Evolutionary conservation across 108 stramenopile genomes (phyloP), one percentile per base, ranked within the genome.

Genomic region (Hondaea fermentalgiana): DNA sequence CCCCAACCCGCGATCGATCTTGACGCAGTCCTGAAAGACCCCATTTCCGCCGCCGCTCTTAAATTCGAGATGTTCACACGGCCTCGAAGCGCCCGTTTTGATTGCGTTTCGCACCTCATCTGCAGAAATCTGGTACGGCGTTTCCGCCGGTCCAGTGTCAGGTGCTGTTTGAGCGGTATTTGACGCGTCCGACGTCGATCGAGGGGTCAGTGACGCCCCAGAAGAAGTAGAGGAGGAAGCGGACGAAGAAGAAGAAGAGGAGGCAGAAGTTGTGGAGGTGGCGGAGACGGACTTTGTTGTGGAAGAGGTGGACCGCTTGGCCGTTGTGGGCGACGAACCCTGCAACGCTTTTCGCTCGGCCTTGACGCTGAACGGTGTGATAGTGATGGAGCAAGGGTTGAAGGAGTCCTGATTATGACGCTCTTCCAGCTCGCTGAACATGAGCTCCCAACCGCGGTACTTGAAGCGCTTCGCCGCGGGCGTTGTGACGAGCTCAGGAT

Each of bases 351-450:
- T 53, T 12, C 49, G 19, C 51, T 83, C 51, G 76, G 76, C 51
- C 49, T 83, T 83, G 76, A 83, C 25, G 4, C 76, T 53, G 49
- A 28, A 53, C 8, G 76, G 45, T 45, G 44, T 83, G 4, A 47
- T 83, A 1, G 0, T 1, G 49, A 47, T 3, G 0, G 44, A 17
- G 51, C 76, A 83, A 6, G 76, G 76, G 2, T 83, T 83, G 4
- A 83, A 83, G 49, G 76, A 16, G 10, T 53, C 51, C 28, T 53
- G 49, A 45, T 47, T 53, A 8, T 83, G 49, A 12, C n/a, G 45
- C 76, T 83, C 76, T 23, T 83, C 76, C 0, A 83, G 76, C 76
- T 83, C 76, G 51, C 51, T 83, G 76, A 83, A 83, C 23, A 83
- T 83, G 2, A 83, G 51, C n/a, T 83, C 43, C 76, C 76, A 83